Evolutionary conservation across 2,329 filamentous ascomycete genomes (phyloP), one percentile per base, ranked within the genome.

Genomic region (Colletotrichum horii): DNA sequence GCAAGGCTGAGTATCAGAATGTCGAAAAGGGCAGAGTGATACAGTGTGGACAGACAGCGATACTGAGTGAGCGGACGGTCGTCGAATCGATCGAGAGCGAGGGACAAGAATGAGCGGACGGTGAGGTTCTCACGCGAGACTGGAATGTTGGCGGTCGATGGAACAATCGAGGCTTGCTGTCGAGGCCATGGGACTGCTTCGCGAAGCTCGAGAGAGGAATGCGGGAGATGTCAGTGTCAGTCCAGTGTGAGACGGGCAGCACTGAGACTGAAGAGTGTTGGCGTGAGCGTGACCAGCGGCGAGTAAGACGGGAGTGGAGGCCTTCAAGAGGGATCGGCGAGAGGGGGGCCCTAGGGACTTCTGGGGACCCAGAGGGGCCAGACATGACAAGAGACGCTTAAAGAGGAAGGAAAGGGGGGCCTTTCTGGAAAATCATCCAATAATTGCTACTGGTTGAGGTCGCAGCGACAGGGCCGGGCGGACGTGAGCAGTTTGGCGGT

Each of bases 1-100:
- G 66, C 74, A 75, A 76, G 71, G 66, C 74, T 67, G 55, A 66
- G 74, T 76, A 65, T 75, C 74, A 75, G 74, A n/a, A 66, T 52
- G 60, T 71, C 60, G 74, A 71, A 75, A 66, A 66, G 55, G 61
- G 74, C 8, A 28, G 38, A 61, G 74, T 71, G 58, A 69, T 61
- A 73, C 64, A 69, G 26, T 22, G 26, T 24, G 60, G 24, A 11
- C 14, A 26, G 12, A n/a, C 16, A 28, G 56, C 36, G 68, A 66
- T 11, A 52, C 43, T 52, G 43, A 52, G 22, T 62, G 43, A 71
- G 61, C 30, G 70, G 24, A 28, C 48, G 62, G 16, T 56, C 34
- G 71, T 67, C 69, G 69, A 71, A 58, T 28, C 30, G 60, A 34
- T n/a, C 30, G 60, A 19, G 26, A 71, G 48, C 56, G 66, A 71